A percentile compares a stretch with the other conserved stretches of the same genome.
Evolutionary conservation across 139 green algal genomes (phyloP).

Genomic region (Monoraphidium neglectum): DNA sequence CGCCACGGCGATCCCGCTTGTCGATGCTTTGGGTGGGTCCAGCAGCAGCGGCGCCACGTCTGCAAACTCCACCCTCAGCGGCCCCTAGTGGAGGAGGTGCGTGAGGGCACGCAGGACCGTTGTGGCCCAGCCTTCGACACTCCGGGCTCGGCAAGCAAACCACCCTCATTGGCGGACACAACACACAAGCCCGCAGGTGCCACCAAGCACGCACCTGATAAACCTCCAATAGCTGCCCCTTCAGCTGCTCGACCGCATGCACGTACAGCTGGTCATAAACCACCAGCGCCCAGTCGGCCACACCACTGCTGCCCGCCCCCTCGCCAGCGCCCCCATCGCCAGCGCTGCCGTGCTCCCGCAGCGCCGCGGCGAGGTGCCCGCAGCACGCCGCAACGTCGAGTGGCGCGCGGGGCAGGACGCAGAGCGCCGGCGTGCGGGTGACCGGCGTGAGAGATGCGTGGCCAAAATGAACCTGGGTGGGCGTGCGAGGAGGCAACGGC

Average conservation of each 20-base stretch:
- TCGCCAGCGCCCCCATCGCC: background rate
- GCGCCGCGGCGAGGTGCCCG: constrained; percentile 1
- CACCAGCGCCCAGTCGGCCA: constrained; percentile 6
- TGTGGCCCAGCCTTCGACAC: background rate
- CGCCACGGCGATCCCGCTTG: background rate
- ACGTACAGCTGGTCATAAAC: constrained; percentile 63
- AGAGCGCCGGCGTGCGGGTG: constrained; percentile 70
- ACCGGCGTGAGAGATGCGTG: constrained; percentile 77
- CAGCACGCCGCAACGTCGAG: constrained; percentile 23
- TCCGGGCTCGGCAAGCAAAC: too few relatives aligned
- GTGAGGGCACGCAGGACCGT: background rate
- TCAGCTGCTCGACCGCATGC: constrained; percentile 34
- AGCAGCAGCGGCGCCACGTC: constrained; percentile 1
- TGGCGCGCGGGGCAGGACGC: constrained; percentile 71
- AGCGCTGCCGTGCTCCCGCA: constrained; percentile 3
- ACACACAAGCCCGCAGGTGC: background rate
- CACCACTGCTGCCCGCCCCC: background rate
- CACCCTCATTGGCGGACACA: too few relatives aligned
- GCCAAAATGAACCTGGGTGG: constrained; percentile 92
- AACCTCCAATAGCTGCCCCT: background rate
- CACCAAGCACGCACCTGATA: constrained; percentile 4
- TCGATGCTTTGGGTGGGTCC: background rate
- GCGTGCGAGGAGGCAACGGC: too few relatives aligned
- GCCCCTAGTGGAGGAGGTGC: background rate
- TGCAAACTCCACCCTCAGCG: constrained; percentile 28